Evolutionary conservation across 2,329 filamentous ascomycete species (phyloP), one percentile per base, ranked within the genome.

Genomic region (Dactylellina leptospora): DNA sequence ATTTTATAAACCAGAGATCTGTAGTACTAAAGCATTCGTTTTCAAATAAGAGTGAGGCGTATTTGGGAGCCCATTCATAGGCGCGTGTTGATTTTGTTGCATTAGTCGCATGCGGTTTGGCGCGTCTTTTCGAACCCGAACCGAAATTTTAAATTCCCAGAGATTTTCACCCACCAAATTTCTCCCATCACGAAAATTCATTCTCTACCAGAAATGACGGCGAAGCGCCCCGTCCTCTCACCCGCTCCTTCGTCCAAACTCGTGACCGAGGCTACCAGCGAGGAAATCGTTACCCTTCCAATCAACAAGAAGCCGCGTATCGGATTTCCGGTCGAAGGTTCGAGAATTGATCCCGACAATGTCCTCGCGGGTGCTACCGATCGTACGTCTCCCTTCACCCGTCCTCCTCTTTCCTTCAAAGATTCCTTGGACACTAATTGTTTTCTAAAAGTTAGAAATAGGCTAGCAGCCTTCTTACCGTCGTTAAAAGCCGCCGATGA

Each of bases 401-500:
- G 10, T 23, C 1, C 36, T 30, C 22, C 13, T 4, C 28, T 20
- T 47, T 20, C n/a, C 13, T 6, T 11, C 13, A 16, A 5, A 20
- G 10, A 22, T 28, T 36, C 6, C 33, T 42, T 38, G 20, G 33
- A 25, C 55, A 33, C 66, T 71, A 42, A 71, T 62, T 51, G 16
- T 30, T 25, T 36, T 50, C 11, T 16, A 47, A 54, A 45, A 72
- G 68, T 72, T 47, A 72, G 59, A 28, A 72, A 72, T 33, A 79
- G 80, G 28, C 76, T 83, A 45, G 79, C 80, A 30, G 76, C 78
- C 18, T 82, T 83, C 62, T 75, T 83, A 27, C 81, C 81, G 4
- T 76, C 80, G 40, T 68, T 83, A 27, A 79, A 79, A 60, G 80
- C 80, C 18, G 81, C 82, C 8, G 83, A 83, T 64, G 78, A 79